Evolutionary conservation across 306 rosid genomes (phyloP).

Genomic region (Morella rubra): DNA sequence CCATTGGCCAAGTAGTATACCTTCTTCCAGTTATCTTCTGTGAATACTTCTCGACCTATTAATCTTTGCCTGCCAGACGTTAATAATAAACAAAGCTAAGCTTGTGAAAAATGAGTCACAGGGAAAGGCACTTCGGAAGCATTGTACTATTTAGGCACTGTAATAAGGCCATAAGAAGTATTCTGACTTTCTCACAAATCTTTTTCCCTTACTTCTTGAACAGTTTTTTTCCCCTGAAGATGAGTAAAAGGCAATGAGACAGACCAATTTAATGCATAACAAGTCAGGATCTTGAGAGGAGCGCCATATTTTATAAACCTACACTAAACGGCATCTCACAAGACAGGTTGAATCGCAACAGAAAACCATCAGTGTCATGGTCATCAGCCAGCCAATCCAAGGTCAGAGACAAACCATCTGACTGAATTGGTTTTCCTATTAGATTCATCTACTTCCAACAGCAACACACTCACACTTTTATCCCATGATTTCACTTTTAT

Average conservation of each 20-base stretch:
- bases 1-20: slow-evolving; percentile 78
- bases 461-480: background rate
- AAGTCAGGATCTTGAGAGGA: background rate
- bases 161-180: slow-evolving; percentile 6
- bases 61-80: slow-evolving; percentile 78
- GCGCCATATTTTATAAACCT: background rate
- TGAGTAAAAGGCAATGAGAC: background rate
- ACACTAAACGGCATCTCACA: background rate
- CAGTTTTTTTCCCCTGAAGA: background rate
- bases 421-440: background rate
- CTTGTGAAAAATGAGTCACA: slow-evolving; percentile 11
- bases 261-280: background rate
- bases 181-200: background rate
- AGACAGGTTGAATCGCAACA: background rate
- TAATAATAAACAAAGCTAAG: slow-evolving; percentile 17
- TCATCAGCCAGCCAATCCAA: background rate
- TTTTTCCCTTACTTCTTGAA: background rate
- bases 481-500: background rate
- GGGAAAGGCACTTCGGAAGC: slow-evolving; percentile 8
- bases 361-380: background rate
- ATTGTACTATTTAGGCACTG: background rate
- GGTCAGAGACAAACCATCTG: background rate
- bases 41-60: slow-evolving; percentile 65
- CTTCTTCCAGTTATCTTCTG: slow-evolving; percentile 89
- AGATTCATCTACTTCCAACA: background rate